Evolutionary conservation across 179 eudicot genomes (phyloP), one percentile per base, ranked within the genome.

Genomic region (Kewa caespitosa): DNA sequence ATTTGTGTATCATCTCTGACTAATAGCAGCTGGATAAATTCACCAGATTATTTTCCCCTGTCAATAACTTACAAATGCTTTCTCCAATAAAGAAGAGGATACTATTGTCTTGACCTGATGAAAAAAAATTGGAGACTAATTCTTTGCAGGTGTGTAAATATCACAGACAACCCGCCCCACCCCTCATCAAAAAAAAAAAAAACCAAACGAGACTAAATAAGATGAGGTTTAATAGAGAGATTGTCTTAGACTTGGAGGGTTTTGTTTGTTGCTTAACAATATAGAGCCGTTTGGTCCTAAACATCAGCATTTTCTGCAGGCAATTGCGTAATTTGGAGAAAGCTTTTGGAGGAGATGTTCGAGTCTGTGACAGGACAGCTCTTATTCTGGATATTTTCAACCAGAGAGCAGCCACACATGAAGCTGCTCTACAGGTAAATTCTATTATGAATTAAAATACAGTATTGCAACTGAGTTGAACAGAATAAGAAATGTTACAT

Each of bases 401-500:
- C 84, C 99, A 95, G 86, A 88, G 99, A 82, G 99, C 99, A 77
- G 99, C 99, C 38, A 95, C 99, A 69, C 98, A 88, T 80, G 99
- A 95, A 88, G 99, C 99, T 70, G 79, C 96, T 81, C 86, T 95
- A 77, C 99, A 95, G 97, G 99, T 87, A 85, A 68, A 37, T 74
- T 38, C 18, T 60, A 27, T 41, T 41, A 18, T 65, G 42, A 30
- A 60, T 42, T 43, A n/a, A 74, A 63, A 22, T 28, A 46, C 38
- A 13, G n/a, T n/a, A n/a, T n/a, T n/a, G n/a, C n/a, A n/a, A n/a
- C n/a, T n/a, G n/a, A n/a, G n/a, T n/a, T n/a, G n/a, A n/a, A n/a
- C n/a, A n/a, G n/a, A 60, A 67, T 33, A 22, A 13, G n/a, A 28
- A 54, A 32, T 39, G 33, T 38, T 48, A 25, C 67, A 12, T 28